These are phyloP conservation scores for Taiwanofungus camphoratus DNA, from an alignment of 1,284 basidiomycete species.

Conservation along the genomic window DNA sequence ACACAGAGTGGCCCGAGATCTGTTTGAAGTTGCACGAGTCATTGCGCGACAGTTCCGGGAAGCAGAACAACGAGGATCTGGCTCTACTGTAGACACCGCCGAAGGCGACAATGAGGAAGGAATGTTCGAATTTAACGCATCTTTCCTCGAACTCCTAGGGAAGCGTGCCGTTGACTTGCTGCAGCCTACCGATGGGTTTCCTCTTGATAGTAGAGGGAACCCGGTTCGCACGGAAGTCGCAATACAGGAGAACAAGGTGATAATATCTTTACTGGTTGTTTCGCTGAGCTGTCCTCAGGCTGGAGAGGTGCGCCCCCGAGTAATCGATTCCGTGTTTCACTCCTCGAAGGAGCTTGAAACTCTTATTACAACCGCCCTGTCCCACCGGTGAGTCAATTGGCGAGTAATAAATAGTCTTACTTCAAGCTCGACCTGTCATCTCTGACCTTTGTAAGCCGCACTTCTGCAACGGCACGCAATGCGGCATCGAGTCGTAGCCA, in stretches of 20 bases:
- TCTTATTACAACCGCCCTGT: slow-evolving; percentile 25
- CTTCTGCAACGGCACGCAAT: slow-evolving; percentile 27
- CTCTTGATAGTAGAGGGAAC: slow-evolving; percentile 22
- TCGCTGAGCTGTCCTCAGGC: slow-evolving; percentile 12
- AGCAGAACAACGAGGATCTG: slow-evolving; percentile 5
- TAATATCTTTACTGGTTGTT: not conserved
- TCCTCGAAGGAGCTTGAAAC: slow-evolving; percentile 26
- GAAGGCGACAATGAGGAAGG: slow-evolving; percentile 9
- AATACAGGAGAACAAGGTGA: slow-evolving; percentile 29
- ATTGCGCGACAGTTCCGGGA: slow-evolving; percentile 18
- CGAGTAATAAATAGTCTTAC: not conserved
- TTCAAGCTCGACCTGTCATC: no score
- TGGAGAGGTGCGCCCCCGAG: slow-evolving; percentile 23
- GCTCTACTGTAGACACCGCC: not conserved
- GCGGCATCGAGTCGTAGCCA: slow-evolving; percentile 29
- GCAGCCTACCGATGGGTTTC: slow-evolving; percentile 10
- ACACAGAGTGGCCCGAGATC: slow-evolving; percentile 27
- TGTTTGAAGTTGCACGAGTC: slow-evolving; percentile 22
- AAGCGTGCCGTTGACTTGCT: slow-evolving; percentile 23
- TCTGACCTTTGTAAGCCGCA: slow-evolving; percentile 17
- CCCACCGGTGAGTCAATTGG: slow-evolving; percentile 20
- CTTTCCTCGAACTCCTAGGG: slow-evolving; percentile 28
- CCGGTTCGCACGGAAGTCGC: slow-evolving; percentile 23
- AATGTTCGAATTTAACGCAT: slow-evolving; percentile 27
- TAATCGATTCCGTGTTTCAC: slow-evolving; percentile 12